Base-by-base conservation (phyloP, 78 protist species). In the slime mould (Dictyostelium discoideum) region DNA sequence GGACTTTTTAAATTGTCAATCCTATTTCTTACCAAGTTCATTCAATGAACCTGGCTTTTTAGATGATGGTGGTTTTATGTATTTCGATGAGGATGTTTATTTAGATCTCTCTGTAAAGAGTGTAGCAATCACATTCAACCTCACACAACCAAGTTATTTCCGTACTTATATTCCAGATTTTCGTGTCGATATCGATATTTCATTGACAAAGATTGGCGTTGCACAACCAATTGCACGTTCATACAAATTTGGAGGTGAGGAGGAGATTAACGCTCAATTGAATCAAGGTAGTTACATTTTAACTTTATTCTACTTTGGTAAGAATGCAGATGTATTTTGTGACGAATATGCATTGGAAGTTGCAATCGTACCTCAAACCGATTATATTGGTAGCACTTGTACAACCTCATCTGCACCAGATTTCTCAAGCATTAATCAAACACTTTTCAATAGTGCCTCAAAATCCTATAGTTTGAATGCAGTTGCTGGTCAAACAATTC, bases 161-260 rank as follows among this genome's bases (percentile, higher is more conserved):
- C 63, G 90, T 40, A 88, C 50, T 1, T 92, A 84, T 20, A 78
- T 92, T 29, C 96, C 96, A 76, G 67, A 29, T 32, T 78, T 63
- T 63, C n/a, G 96, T 24, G 90, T 92, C 16, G 96, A 92, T 78
- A 84, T 92, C 32, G 96, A 92, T 85, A 5, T 92, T 42, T 7
- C 16, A 44, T 37, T 92, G 20, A 32, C 42, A 3, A 78, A 84
- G 6, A 2, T 11, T 0, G 50, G 14, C 24, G 88, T 69, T 2
- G 42, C 81, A 73, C 10, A 6, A 73, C 60, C 63, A 26, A 48
- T 92, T 60, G 81, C 63, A 7, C 22, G 22, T 57, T 92, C 90
- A 63, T 85, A 76, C 22, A 92, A 84, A 63, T 63, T 39, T 29
- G 96, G 96, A 29, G 92, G 92, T 22, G 92, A 84, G 29, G 96